These are phyloP conservation scores for Aspergillus ellipticus DNA, from an alignment of 495 filamentous ascomycete species.

Conservation along the genomic window DNA sequence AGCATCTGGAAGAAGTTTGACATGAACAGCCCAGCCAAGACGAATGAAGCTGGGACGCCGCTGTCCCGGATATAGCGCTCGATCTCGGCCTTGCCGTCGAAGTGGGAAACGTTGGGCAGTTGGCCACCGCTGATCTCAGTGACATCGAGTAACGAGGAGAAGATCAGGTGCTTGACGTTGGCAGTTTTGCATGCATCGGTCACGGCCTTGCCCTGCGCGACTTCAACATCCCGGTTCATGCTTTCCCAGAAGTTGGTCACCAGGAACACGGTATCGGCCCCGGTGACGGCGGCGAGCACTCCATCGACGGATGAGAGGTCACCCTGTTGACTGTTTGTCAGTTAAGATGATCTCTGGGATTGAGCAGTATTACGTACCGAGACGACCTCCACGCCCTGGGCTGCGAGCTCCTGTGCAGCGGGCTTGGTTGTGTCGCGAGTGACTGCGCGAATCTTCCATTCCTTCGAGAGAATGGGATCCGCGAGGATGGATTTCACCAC, in stretches of 20 bases:
- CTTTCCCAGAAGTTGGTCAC: conserved; percentile 9
- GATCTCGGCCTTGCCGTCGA: conserved; percentile 59
- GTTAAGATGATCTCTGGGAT: not conserved
- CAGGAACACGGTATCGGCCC: not conserved
- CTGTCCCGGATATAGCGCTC: conserved; percentile 52
- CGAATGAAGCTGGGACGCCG: conserved; percentile 51
- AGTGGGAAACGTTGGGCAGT: conserved; percentile 51
- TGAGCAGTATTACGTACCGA: not conserved
- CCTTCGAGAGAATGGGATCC: not conserved
- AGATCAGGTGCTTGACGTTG: conserved; percentile 30
- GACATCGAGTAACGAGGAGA: conserved; percentile 20
- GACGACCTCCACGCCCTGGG: not conserved
- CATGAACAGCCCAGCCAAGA: conserved; percentile 59
- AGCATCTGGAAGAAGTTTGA: conserved; percentile 33
- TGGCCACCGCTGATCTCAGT: conserved; percentile 31
- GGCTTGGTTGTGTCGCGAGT: conserved; percentile 5
- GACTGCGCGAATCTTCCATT: conserved; percentile 1
- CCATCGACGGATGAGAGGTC: not conserved
- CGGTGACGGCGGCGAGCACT: not conserved
- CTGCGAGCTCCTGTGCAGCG: not conserved
- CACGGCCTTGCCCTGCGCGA: too few species aligned
- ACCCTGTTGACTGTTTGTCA: not conserved
- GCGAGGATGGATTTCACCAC: not conserved
- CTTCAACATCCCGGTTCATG: too few species aligned
- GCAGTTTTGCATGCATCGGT: conserved; percentile 39